Evolutionary conservation across 495 filamentous ascomycete species (phyloP).

Genomic region (Neurospora africana): DNA sequence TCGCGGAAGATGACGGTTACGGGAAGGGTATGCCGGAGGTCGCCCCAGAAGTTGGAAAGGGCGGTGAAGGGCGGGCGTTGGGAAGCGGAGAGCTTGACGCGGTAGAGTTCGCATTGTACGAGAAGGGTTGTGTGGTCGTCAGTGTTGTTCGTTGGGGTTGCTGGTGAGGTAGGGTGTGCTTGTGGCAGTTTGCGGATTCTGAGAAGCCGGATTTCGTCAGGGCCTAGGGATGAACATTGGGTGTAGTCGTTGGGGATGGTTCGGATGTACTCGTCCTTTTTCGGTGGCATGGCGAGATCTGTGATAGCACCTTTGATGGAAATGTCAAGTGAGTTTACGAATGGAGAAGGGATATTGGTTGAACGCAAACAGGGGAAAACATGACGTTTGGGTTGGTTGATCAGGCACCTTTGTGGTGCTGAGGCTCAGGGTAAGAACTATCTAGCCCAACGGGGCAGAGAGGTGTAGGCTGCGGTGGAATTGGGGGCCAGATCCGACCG

Average conservation of each 20-base stretch:
- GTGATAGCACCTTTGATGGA: not conserved
- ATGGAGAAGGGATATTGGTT: not conserved
- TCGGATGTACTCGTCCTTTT: not conserved
- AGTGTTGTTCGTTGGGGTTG: not conserved
- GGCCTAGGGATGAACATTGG: not conserved
- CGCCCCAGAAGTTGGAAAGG: not conserved
- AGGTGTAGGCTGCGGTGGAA: not conserved
- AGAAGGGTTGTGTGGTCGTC: not conserved
- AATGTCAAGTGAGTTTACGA: not conserved
- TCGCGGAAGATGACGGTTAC: not conserved
- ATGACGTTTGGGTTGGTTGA: not conserved
- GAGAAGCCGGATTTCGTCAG: not conserved
- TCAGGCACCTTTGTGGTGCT: not conserved
- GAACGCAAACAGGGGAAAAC: not conserved
- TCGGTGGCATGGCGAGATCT: not conserved
- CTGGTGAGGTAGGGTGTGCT: not conserved
- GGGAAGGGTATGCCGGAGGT: not conserved
- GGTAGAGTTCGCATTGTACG: not conserved
- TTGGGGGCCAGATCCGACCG: not conserved
- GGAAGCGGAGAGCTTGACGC: not conserved
- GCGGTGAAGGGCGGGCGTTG: not conserved
- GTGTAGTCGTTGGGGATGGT: not conserved
- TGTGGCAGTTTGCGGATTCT: not conserved
- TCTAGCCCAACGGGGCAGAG: not conserved
- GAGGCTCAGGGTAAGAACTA: not conserved